phyloP scores from a whole-genome alignment of 2,329 filamentous ascomycete genomes.

The Trichoderma harzianum region DNA sequence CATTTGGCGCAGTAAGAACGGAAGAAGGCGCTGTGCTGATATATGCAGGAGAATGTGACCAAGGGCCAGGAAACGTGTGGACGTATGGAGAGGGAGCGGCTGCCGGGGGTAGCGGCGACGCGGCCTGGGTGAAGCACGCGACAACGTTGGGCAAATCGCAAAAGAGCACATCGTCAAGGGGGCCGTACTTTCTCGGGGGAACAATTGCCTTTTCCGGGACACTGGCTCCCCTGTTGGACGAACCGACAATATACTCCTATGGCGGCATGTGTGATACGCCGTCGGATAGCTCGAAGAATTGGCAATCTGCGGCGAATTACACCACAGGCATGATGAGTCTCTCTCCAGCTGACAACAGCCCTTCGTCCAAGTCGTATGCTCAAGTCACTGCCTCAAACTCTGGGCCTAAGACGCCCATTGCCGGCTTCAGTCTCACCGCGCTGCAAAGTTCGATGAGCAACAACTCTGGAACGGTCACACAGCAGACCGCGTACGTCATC shows the following conservation, averaged over 20 bases:
- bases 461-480: constrained; percentile 60
- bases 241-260: constrained; percentile 67
- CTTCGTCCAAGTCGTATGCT: constrained; percentile 28
- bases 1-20: constrained; percentile 67
- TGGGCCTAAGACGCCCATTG: constrained; percentile 72
- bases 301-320: constrained; percentile 71
- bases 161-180: constrained; percentile 22
- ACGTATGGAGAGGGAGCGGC: constrained; percentile 52
- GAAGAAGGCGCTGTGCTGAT: constrained; percentile 68
- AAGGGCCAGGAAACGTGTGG: constrained; percentile 61
- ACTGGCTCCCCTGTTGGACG: constrained; percentile 49
- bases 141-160: constrained; percentile 23
- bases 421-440: constrained; percentile 79
- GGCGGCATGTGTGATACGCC: constrained; percentile 79
- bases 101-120: constrained; percentile 21
- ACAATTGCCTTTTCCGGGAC: constrained; percentile 66
- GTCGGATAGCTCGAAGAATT: constrained; percentile 43
- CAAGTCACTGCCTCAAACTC: constrained; percentile 41
- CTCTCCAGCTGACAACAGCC: constrained; percentile 39
- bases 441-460: constrained; percentile 69
- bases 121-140: constrained; percentile 30
- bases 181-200: constrained; percentile 51
- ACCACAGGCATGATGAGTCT: constrained; percentile 74
- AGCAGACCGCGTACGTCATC: constrained; percentile 75
- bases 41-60: constrained; percentile 69